These are phyloP conservation scores for Backusella westeae DNA, from an alignment of 192 early-diverging fungal genomes.

Conservation along the genomic window DNA sequence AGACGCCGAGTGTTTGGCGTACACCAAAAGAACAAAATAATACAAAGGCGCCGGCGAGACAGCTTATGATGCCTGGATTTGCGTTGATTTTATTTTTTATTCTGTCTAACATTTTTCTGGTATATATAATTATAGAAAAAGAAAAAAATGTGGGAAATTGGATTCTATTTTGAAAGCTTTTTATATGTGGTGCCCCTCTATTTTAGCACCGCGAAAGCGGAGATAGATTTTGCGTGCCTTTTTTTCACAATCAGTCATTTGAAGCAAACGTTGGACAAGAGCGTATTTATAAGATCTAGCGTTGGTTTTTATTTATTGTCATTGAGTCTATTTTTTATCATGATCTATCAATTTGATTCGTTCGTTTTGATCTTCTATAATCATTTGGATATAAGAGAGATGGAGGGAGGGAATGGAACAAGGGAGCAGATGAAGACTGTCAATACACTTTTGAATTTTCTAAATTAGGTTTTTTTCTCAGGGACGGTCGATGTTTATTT, in stretches of 20 bases:
- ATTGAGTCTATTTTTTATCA: background rate
- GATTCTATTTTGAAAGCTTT: background rate
- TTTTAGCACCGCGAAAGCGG: slow-evolving; percentile 1
- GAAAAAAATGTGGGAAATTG: background rate
- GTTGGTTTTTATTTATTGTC: background rate
- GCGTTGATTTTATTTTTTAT: background rate
- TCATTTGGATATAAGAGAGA: background rate
- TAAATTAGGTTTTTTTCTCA: background rate
- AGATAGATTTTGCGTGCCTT: background rate
- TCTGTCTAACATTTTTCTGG: background rate
- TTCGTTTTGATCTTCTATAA: no score
- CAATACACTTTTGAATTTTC: background rate
- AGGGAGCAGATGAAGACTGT: background rate
- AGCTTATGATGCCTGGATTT: background rate
- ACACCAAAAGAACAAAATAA: slow-evolving; percentile 33
- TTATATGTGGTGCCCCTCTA: background rate
- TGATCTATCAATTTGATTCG: no score
- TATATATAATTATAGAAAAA: background rate
- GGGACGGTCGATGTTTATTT: background rate
- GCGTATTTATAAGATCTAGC: background rate
- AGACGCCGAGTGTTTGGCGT: slow-evolving; percentile 34
- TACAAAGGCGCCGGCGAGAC: slow-evolving; percentile 24
- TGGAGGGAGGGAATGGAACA: background rate
- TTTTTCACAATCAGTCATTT: slow-evolving; percentile 6
- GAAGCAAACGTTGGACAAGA: background rate